Base-by-base conservation (phyloP, 441 rosid species). In the Erodium trifolium region DNA sequence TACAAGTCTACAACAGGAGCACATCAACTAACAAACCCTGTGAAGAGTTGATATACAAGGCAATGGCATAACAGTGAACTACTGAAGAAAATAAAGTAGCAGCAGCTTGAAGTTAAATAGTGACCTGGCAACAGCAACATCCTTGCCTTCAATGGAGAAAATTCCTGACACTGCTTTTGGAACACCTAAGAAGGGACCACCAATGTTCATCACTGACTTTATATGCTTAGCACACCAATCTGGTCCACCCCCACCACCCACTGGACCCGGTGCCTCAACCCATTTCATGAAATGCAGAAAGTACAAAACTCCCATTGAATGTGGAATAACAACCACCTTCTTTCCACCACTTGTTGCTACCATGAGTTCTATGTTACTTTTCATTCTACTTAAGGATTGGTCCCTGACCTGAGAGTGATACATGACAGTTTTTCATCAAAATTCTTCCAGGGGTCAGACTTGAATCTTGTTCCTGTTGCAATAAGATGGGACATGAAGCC, bases 201-300 rank as follows among this genome's bases (percentile, higher is more conserved):
- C 99, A 45, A 94, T 92, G 73, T 94, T 94, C 82, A 92, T 78
- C 75, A 94, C 89, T 0, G 99, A 87, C 76, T 92, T 92, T 67
- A 94, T 88, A 85, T 94, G 82, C 84, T 86, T 92, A 4, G 97
- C 73, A 70, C 99, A 94, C 99, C 98, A 94, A 77, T 84, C 89
- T 10, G 89, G 82, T 70, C 97, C 99, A 63, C 99, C 98, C 0
- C 93, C 97, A 9, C 97, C 98, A 43, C 99, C 99, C 89, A 88
- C 78, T 34, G 98, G 98, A 84, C 89, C 88, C 53, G 99, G 99
- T 72, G 96, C 88, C 81, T 94, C 98, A 16, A 94, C 98, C 99
- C 99, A 94, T 77, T 94, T 94, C 94, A 94, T 88, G 76, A 94
- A 94, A 80, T 94, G 99, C 53, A 88, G 85, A 77, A 94, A 88